These are phyloP conservation scores for Trematosphaeria pertusa DNA, from an alignment of 2,329 filamentous ascomycete genomes.

Conservation along the genomic window DNA sequence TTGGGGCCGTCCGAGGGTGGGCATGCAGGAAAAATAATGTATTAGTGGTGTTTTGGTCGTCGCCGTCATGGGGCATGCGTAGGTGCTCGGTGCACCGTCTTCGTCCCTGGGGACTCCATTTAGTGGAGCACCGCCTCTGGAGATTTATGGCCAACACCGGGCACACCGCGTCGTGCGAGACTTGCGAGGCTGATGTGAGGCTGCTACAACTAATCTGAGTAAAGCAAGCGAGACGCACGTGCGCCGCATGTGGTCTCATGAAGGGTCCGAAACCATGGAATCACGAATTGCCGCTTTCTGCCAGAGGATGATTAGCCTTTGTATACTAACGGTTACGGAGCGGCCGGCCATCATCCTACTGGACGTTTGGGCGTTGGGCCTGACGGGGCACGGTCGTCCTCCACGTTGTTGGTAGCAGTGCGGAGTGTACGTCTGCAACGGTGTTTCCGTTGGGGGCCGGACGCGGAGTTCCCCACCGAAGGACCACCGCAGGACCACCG, in stretches of 20 bases:
- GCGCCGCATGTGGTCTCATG: not conserved
- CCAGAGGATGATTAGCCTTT: too few relatives aligned
- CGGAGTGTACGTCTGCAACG: not conserved
- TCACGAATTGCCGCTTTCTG: too few relatives aligned
- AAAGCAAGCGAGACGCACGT: too few relatives aligned
- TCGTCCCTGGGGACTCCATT: too few relatives aligned
- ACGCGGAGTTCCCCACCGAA: not conserved
- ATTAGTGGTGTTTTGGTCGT: too few relatives aligned
- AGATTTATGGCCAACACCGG: too few relatives aligned
- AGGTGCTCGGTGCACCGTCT: too few relatives aligned
- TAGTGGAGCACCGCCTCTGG: too few relatives aligned
- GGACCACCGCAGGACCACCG: not conserved
- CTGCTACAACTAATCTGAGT: not conserved
- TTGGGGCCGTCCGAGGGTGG: too few relatives aligned
- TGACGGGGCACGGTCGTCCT: not conserved
- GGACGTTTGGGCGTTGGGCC: not conserved
- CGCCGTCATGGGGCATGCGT: too few relatives aligned
- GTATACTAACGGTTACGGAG: not conserved
- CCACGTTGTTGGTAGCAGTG: not conserved
- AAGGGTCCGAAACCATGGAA: too few relatives aligned
- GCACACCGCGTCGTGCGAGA: not conserved
- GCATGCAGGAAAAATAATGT: too few relatives aligned
- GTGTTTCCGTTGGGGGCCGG: conserved; percentile 1
- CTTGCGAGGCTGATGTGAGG: conserved; percentile 6
- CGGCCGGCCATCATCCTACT: not conserved